These are phyloP conservation scores for Nannochloris sp. DNA, from an alignment of 139 green algal genomes.

Conservation along the genomic window DNA sequence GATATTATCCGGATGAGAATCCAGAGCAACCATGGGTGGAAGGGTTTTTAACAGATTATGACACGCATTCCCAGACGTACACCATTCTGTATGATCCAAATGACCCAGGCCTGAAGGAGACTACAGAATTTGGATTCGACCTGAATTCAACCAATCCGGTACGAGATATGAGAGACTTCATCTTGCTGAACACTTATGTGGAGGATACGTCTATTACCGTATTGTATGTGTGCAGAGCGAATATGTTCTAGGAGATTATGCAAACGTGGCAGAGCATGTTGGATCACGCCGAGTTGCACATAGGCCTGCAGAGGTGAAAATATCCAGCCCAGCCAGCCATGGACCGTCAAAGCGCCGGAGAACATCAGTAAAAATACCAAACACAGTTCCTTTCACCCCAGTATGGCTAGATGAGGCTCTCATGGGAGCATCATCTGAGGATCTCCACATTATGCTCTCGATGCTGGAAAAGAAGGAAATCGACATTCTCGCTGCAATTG, in stretches of 20 bases:
- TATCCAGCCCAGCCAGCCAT: neutral
- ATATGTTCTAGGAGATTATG: slow-evolving; percentile 26
- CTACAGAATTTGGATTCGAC: slow-evolving; percentile 18
- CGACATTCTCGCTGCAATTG: neutral
- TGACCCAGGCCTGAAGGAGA: slow-evolving; percentile 15
- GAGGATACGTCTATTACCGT: neutral
- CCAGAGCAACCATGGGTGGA: slow-evolving; percentile 27
- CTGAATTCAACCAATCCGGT: slow-evolving; percentile 12
- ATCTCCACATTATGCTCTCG: slow-evolving; percentile 1
- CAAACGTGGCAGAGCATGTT: slow-evolving; percentile 14
- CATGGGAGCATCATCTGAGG: slow-evolving; percentile 4
- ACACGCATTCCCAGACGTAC: slow-evolving; percentile 17
- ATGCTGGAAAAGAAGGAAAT: slow-evolving; percentile 12
- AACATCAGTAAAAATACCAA: slow-evolving; percentile 3
- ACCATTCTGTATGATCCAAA: slow-evolving; percentile 36
- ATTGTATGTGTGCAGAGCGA: slow-evolving; percentile 6
- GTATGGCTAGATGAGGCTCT: slow-evolving; percentile 4
- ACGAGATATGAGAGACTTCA: neutral
- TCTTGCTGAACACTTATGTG: neutral
- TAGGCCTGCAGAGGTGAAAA: slow-evolving; percentile 1
- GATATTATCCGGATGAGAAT: slow-evolving; percentile 9
- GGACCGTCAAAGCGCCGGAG: slow-evolving; percentile 5
- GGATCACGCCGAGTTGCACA: slow-evolving; percentile 18
- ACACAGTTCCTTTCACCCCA: neutral
- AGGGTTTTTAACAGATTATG: slow-evolving; percentile 34